Evolutionary conservation across 768 basidiomycete genomes (phyloP).

Genomic region (Suillus hirtellus): DNA sequence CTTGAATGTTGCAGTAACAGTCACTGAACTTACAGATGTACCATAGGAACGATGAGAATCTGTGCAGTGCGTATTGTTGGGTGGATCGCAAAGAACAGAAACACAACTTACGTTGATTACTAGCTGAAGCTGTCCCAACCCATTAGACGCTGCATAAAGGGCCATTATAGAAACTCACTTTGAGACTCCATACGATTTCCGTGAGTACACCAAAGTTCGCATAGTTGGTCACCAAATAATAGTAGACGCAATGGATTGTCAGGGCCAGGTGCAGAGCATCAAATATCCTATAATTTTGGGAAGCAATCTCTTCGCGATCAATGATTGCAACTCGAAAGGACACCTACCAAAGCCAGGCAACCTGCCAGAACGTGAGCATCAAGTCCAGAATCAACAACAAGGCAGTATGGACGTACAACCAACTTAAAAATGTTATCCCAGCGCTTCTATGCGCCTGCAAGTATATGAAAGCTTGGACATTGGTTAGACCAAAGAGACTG

Average conservation of each 20-base stretch:
- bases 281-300: slow-evolving; percentile 28
- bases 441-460: background rate
- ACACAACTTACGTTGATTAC: background rate
- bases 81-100: background rate
- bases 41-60: background rate
- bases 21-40: background rate
- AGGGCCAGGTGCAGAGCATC: slow-evolving; percentile 38
- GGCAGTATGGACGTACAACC: background rate
- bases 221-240: slow-evolving; percentile 37
- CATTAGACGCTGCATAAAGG: background rate
- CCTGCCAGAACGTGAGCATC: slow-evolving; percentile 1
- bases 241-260: slow-evolving; percentile 37
- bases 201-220: slow-evolving; percentile 29
- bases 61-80: background rate
- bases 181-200: slow-evolving; percentile 31
- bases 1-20: background rate
- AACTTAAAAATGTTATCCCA: background rate
- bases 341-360: slow-evolving; percentile 13
- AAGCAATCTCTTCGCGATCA: background rate
- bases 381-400: background rate
- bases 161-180: background rate
- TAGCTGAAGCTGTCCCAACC: background rate
- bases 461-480: slow-evolving; percentile 4
- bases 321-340: background rate
- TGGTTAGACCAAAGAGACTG: slow-evolving; percentile 2